Evolutionary conservation across 257 asterid species (phyloP).

Genomic region (Anisodus tanguticus): DNA sequence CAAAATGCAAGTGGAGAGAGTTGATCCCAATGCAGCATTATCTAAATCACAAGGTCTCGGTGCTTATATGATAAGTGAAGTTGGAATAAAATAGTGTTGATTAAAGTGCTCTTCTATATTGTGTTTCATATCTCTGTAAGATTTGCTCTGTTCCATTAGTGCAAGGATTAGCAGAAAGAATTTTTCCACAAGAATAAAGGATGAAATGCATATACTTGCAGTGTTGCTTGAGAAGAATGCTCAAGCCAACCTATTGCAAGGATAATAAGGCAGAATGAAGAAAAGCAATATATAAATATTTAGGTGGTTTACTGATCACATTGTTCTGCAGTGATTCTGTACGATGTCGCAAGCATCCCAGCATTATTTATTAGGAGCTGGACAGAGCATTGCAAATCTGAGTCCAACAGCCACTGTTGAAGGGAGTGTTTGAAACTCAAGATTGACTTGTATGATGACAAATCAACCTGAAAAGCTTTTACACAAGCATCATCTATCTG

Average conservation of each 20-base stretch:
- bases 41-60: not conserved
- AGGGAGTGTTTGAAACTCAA: conserved; percentile 68
- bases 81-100: not conserved
- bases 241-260: not conserved
- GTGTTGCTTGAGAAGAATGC: conserved; percentile 1
- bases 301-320: conserved; percentile 65
- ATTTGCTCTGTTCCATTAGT: not conserved
- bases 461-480: conserved; percentile 71
- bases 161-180: not conserved
- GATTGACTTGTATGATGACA: conserved; percentile 72
- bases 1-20: not conserved
- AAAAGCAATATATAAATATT: not conserved
- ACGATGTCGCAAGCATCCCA: conserved; percentile 81
- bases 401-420: conserved; percentile 76
- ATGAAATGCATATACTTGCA: not conserved
- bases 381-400: conserved; percentile 70
- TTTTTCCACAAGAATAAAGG: conserved; percentile 6
- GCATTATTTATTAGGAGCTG: conserved; percentile 92
- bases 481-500: conserved; percentile 55
- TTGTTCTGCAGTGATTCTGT: conserved; percentile 68
- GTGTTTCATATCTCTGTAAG: conserved; percentile 3
- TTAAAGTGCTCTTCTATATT: not conserved
- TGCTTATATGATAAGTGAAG: not conserved
- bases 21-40: not conserved
- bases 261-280: not conserved